A percentile compares a stretch with the other conserved stretches of the same genome.
Evolutionary conservation across 192 early-diverging fungal genomes (phyloP).

Genomic region (Rhizoclosmatium sp.): DNA sequence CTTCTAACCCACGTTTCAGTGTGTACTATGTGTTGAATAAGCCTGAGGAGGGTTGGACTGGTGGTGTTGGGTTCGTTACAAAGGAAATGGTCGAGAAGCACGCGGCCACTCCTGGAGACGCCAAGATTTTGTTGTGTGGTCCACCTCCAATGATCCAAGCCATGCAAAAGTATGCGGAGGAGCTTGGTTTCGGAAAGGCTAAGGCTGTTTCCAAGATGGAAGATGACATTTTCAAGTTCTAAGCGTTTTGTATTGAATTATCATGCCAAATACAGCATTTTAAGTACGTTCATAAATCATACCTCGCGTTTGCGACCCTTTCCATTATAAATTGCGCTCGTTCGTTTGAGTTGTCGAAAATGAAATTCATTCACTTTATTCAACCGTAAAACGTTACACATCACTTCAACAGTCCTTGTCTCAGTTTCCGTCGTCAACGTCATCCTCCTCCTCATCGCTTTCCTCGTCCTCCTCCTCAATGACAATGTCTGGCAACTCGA

Average conservation of each 20-base stretch:
- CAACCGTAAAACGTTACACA: no score
- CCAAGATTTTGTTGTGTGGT: conserved; percentile 92
- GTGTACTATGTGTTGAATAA: conserved; percentile 45
- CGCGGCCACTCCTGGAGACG: conserved; percentile 74
- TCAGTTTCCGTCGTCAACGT: background rate
- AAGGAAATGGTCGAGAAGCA: conserved; percentile 80
- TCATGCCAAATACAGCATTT: no score
- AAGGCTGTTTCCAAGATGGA: conserved; percentile 77
- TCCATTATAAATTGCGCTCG: no score
- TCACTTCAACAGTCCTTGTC: no score
- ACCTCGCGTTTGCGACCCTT: no score
- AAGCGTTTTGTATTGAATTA: conserved; percentile 26
- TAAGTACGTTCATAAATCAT: no score
- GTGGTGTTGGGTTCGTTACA: conserved; percentile 86
- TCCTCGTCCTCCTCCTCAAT: conserved; percentile 23
- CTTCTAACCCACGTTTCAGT: conserved; percentile 54
- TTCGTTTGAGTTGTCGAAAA: no score
- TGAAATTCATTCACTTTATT: no score
- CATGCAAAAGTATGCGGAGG: conserved; percentile 73
- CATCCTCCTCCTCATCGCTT: conserved; percentile 16
- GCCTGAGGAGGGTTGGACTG: conserved; percentile 80
- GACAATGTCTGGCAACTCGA: conserved; percentile 14
- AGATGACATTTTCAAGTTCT: conserved; percentile 93
- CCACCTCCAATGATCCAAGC: conserved; percentile 86
- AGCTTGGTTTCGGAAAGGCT: conserved; percentile 80